phyloP scores from a whole-genome alignment of 768 basidiomycete genomes.

The Xanthoconium stramineum region DNA sequence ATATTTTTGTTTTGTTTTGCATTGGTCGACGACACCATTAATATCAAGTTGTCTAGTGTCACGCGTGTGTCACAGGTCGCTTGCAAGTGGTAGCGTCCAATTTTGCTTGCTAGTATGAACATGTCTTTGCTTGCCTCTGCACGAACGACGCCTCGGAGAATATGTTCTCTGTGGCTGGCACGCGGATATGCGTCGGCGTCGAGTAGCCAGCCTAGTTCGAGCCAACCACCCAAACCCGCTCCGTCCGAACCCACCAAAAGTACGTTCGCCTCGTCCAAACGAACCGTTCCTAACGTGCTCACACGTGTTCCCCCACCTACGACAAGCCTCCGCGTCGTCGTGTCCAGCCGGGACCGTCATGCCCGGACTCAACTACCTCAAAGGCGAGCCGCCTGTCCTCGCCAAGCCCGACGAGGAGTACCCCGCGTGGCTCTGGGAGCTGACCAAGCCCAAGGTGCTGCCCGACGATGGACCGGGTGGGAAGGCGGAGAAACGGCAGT shows the following conservation, averaged over 20 bases:
- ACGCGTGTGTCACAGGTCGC: slow-evolving; percentile 1
- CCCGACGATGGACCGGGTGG: slow-evolving; percentile 76
- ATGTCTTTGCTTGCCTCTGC: slow-evolving; percentile 21
- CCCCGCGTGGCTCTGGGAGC: slow-evolving; percentile 85
- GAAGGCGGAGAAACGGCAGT: slow-evolving; percentile 50
- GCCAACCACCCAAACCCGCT: background rate
- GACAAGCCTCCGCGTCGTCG: slow-evolving; percentile 43
- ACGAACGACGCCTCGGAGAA: slow-evolving; percentile 13
- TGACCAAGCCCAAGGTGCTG: slow-evolving; percentile 57
- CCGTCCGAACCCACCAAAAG: slow-evolving; percentile 17
- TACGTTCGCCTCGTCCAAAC: slow-evolving; percentile 6
- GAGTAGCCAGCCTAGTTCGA: background rate
- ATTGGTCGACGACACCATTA: background rate
- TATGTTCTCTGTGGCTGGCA: slow-evolving; percentile 1
- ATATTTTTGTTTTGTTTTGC: background rate
- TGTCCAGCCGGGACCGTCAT: slow-evolving; percentile 73
- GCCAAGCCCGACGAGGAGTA: slow-evolving; percentile 82
- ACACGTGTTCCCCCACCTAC: background rate
- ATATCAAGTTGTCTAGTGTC: background rate
- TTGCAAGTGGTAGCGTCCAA: background rate
- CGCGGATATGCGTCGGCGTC: slow-evolving; percentile 17
- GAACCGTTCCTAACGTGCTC: background rate
- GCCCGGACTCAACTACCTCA: slow-evolving; percentile 80
- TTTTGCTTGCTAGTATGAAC: background rate
- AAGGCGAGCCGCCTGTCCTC: slow-evolving; percentile 73